Percentiles rank a stretch among this genome's conserved stretches.
phyloP scores from a whole-genome alignment of 2,329 filamentous ascomycete species.

The Golovinomyces cichoracearum region DNA sequence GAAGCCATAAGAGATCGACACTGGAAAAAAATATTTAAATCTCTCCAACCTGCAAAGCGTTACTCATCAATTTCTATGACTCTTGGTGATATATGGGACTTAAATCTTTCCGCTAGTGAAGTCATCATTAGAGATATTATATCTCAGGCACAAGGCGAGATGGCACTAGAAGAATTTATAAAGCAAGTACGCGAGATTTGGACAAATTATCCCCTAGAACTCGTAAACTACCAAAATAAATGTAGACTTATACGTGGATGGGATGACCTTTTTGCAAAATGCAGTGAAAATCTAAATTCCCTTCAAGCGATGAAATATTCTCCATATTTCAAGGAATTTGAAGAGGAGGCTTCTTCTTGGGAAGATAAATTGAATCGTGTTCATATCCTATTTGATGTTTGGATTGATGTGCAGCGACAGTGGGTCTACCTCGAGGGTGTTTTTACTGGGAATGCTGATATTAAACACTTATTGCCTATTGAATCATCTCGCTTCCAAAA shows the following conservation, averaged over 20 bases:
- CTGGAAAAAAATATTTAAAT: constrained; percentile 95
- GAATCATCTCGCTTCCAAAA: constrained; percentile 95
- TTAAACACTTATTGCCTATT: constrained; percentile 89
- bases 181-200: constrained; percentile 91
- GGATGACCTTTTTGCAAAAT: constrained; percentile 96
- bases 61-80: constrained; percentile 90
- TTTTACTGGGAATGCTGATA: constrained; percentile 94
- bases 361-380: constrained; percentile 95
- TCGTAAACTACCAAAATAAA: constrained; percentile 95
- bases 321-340: constrained; percentile 97
- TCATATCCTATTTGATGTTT: constrained; percentile 93
- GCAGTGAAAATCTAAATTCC: constrained; percentile 91
- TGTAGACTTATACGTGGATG: constrained; percentile 90
- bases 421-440: constrained; percentile 99
- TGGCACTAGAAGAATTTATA: constrained; percentile 92
- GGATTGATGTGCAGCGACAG: constrained; percentile 99
- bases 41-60: constrained; percentile 69
- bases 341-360: constrained; percentile 88
- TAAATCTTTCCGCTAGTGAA: constrained; percentile 73
- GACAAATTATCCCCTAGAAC: constrained; percentile 81
- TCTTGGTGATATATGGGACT: constrained; percentile 94
- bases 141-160: constrained; percentile 83
- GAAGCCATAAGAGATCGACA: constrained; percentile 90
- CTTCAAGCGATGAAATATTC: constrained; percentile 97
- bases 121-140: constrained; percentile 78